Conservation (phyloP, 306 rosid species). For the Malus orientalis region DNA sequence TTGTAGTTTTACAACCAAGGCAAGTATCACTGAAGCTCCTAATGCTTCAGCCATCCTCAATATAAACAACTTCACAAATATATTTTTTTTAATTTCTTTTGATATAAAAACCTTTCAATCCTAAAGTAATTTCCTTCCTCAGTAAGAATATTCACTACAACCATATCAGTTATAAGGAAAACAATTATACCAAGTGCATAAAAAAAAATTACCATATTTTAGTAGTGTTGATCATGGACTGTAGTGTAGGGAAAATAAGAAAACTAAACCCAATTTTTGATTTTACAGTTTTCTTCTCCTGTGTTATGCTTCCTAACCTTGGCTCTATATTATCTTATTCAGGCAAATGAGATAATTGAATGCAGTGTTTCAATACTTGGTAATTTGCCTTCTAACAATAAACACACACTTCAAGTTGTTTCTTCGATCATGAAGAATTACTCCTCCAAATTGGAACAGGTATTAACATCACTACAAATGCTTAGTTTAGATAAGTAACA, state of each 20-base stretch:
- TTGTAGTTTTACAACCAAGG: slow-evolving; percentile 92
- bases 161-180: neutral
- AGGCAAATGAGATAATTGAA: slow-evolving; percentile 54
- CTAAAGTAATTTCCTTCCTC: neutral
- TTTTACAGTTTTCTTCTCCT: neutral
- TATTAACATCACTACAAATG: slow-evolving; percentile 1
- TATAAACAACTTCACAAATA: slow-evolving; percentile 64
- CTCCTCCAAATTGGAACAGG: slow-evolving; percentile 56
- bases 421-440: slow-evolving; percentile 50
- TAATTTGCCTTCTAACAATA: slow-evolving; percentile 33
- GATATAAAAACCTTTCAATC: neutral
- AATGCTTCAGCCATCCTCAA: slow-evolving; percentile 86
- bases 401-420: slow-evolving; percentile 41
- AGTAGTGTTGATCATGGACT: too few species aligned
- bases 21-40: slow-evolving; percentile 71
- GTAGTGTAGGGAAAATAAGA: too few species aligned
- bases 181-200: neutral
- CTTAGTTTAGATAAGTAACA: neutral
- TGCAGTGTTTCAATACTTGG: slow-evolving; percentile 25
- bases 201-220: neutral
- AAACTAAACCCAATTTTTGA: neutral
- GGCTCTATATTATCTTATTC: slow-evolving; percentile 16
- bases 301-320: slow-evolving; percentile 6
- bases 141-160: neutral
- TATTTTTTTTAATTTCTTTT: slow-evolving; percentile 18